Evolutionary conservation across 2,329 filamentous ascomycete species (phyloP).

Genomic region (Epichloe gansuensis): DNA sequence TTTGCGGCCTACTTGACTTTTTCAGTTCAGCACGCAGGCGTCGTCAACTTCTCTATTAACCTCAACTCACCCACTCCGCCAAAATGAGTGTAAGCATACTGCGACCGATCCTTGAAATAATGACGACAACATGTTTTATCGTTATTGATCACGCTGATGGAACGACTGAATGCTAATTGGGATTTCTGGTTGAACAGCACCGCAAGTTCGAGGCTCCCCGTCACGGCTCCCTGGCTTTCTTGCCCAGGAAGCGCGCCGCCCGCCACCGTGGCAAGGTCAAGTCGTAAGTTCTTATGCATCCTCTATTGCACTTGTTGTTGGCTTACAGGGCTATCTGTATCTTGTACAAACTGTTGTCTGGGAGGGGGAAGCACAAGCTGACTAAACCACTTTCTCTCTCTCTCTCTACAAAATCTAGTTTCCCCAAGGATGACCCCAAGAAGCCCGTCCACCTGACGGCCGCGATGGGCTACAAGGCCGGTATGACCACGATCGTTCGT

Average conservation of each 20-base stretch:
- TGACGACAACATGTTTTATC: background rate
- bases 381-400: background rate
- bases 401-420: slow-evolving; percentile 40
- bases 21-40: slow-evolving; percentile 17
- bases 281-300: slow-evolving; percentile 52
- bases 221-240: slow-evolving; percentile 85
- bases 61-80: slow-evolving; percentile 24
- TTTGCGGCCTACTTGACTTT: slow-evolving; percentile 11
- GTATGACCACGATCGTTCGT: slow-evolving; percentile 99
- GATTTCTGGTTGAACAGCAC: slow-evolving; percentile 24
- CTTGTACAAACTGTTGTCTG: background rate
- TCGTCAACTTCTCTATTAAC: slow-evolving; percentile 25
- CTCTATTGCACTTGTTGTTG: background rate
- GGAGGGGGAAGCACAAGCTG: background rate
- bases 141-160: background rate
- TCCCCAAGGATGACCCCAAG: slow-evolving; percentile 99
- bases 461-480: slow-evolving; percentile 98
- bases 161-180: slow-evolving; percentile 6
- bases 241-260: slow-evolving; percentile 84
- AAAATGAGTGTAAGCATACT: slow-evolving; percentile 28
- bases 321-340: background rate
- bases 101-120: background rate
- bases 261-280: slow-evolving; percentile 96
- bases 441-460: slow-evolving; percentile 98
- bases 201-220: slow-evolving; percentile 70